Evolutionary conservation across 257 asterid species (phyloP).

Genomic region (Marsdenia floribunda): DNA sequence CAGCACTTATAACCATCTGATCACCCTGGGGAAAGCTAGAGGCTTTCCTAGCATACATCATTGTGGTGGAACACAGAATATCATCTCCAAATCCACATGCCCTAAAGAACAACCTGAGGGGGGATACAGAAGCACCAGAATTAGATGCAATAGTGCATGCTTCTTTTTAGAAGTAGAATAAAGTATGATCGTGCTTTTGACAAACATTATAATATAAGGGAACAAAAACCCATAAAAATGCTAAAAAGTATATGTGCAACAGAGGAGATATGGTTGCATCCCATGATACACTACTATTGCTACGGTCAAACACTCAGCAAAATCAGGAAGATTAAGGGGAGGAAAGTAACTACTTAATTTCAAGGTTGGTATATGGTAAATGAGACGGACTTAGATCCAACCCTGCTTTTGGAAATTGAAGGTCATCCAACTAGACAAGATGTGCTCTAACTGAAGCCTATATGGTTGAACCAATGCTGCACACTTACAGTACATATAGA

Average conservation of each 20-base stretch:
- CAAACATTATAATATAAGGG: neutral
- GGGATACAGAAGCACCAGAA: conserved; percentile 9
- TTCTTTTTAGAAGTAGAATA: neutral
- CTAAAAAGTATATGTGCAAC: neutral
- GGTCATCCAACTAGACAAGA: neutral
- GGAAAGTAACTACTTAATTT: neutral
- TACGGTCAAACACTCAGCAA: neutral
- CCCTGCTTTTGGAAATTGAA: neutral
- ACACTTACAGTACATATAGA: neutral
- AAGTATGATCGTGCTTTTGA: neutral
- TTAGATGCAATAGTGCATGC: conserved; percentile 9
- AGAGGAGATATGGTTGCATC: neutral
- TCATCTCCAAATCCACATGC: conserved; percentile 87
- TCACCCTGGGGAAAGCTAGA: conserved; percentile 26
- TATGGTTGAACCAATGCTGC: neutral
- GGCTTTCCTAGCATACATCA: conserved; percentile 57
- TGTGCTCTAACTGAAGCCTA: neutral
- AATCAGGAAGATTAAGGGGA: neutral
- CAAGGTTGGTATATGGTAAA: neutral
- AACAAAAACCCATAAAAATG: neutral
- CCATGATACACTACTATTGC: neutral
- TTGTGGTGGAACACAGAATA: conserved; percentile 63
- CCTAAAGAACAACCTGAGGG: conserved; percentile 47
- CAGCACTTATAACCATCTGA: conserved; percentile 40
- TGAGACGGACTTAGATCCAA: neutral